Evolutionary conservation across 1,284 basidiomycete species (phyloP).

Genomic region (Rhodotorula glutinis): DNA sequence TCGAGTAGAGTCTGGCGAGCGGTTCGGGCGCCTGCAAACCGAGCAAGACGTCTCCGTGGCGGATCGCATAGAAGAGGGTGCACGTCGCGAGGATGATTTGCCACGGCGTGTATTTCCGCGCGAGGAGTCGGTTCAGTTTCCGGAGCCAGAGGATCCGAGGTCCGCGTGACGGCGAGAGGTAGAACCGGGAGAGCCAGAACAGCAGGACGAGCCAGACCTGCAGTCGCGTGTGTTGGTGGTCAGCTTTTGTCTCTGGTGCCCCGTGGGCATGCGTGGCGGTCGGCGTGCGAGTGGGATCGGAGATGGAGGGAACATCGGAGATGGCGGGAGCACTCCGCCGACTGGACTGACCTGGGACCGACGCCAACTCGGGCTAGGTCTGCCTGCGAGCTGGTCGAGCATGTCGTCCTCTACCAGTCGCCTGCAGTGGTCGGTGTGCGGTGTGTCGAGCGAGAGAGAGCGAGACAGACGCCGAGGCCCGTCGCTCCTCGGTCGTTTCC

Average conservation of each 20-base stretch:
- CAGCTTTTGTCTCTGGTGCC: neutral
- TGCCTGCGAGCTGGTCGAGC: conserved; percentile 79
- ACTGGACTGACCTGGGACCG: conserved; percentile 60
- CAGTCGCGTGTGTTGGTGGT: neutral
- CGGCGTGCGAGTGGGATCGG: neutral
- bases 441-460: no score
- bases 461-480: no score
- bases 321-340: neutral
- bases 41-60: conserved; percentile 77
- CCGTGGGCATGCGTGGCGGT: neutral
- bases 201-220: conserved; percentile 80
- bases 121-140: conserved; percentile 58
- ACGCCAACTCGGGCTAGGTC: conserved; percentile 71
- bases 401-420: conserved; percentile 50
- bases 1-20: conserved; percentile 63
- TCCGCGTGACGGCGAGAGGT: conserved; percentile 64
- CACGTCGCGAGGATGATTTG: conserved; percentile 83
- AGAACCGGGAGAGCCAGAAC: conserved; percentile 82
- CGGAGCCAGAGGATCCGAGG: conserved; percentile 63
- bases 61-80: conserved; percentile 76
- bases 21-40: conserved; percentile 77
- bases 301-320: conserved; percentile 14
- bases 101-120: conserved; percentile 85
- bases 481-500: no score
- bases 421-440: no score